A percentile compares a stretch with the other conserved stretches of the same genome.
phyloP scores from a whole-genome alignment of 768 basidiomycete genomes.

The Amanita pseudoporphyria region DNA sequence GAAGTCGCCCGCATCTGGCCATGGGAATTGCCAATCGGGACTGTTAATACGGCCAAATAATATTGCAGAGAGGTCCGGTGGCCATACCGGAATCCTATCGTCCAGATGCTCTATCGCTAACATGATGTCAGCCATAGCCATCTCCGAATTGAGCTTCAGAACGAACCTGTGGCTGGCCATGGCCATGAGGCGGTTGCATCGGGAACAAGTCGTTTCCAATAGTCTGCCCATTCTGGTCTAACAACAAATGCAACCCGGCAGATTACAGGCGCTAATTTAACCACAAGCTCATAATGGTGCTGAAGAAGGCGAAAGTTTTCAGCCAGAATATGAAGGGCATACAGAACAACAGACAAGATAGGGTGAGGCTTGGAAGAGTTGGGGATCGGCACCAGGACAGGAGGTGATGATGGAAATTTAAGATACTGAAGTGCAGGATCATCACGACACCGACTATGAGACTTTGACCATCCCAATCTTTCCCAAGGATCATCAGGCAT shows the following conservation, averaged over 20 bases:
- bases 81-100: conserved; percentile 67
- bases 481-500: conserved; percentile 33
- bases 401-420: conserved; percentile 19
- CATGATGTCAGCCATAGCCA: conserved; percentile 8
- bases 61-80: conserved; percentile 66
- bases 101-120: conserved; percentile 43
- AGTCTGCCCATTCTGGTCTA: conserved; percentile 84
- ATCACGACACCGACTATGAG: conserved; percentile 41
- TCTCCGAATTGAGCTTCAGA: not conserved
- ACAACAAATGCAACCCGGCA: conserved; percentile 53
- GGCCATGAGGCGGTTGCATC: conserved; percentile 54
- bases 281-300: conserved; percentile 44
- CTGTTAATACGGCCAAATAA: conserved; percentile 52
- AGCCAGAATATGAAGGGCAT: conserved; percentile 71
- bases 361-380: conserved; percentile 26
- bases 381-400: conserved; percentile 14
- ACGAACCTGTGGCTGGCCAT: conserved; percentile 29
- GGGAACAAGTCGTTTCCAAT: conserved; percentile 81
- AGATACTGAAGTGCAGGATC: conserved; percentile 48
- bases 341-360: conserved; percentile 49
- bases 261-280: conserved; percentile 50
- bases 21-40: conserved; percentile 58
- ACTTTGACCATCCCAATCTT: conserved; percentile 31
- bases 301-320: conserved; percentile 58
- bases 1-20: conserved; percentile 38